These are phyloP conservation scores for Biscogniauxia marginata DNA, from an alignment of 2,329 filamentous ascomycete species.

Conservation along the genomic window DNA sequence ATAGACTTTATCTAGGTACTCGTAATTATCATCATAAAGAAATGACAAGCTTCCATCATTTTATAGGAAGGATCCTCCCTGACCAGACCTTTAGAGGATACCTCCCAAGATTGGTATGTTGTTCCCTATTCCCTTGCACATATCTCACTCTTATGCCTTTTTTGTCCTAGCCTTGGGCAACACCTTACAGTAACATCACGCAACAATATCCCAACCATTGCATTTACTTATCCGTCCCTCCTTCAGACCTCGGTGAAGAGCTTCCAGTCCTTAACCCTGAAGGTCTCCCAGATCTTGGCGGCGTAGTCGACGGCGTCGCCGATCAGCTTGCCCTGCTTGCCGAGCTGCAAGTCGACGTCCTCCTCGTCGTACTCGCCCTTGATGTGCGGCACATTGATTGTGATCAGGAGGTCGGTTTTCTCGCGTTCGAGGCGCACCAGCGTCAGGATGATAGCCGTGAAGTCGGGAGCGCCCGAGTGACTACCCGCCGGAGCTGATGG, in stretches of 20 bases:
- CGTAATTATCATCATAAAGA: not conserved
- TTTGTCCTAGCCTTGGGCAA: too few relatives aligned
- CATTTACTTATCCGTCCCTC: too few relatives aligned
- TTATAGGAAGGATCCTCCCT: too few relatives aligned
- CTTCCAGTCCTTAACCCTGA: constrained; percentile 78
- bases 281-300: constrained; percentile 65
- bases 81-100: not conserved
- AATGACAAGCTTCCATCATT: not conserved
- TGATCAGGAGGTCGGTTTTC: constrained; percentile 78
- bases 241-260: constrained; percentile 58
- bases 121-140: not conserved
- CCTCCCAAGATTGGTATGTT: not conserved
- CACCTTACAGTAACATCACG: not conserved
- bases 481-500: constrained; percentile 4
- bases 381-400: constrained; percentile 85
- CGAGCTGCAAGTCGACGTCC: constrained; percentile 66
- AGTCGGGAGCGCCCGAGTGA: constrained; percentile 50
- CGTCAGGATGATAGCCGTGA: constrained; percentile 74
- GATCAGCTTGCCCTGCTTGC: constrained; percentile 65
- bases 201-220: not conserved
- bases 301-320: constrained; percentile 68
- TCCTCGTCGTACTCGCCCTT: constrained; percentile 70
- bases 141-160: too few relatives aligned
- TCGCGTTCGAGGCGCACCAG: constrained; percentile 74
- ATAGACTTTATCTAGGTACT: not conserved